Evolutionary conservation across 257 asterid species (phyloP).

Genomic region (Solanum chilense): DNA sequence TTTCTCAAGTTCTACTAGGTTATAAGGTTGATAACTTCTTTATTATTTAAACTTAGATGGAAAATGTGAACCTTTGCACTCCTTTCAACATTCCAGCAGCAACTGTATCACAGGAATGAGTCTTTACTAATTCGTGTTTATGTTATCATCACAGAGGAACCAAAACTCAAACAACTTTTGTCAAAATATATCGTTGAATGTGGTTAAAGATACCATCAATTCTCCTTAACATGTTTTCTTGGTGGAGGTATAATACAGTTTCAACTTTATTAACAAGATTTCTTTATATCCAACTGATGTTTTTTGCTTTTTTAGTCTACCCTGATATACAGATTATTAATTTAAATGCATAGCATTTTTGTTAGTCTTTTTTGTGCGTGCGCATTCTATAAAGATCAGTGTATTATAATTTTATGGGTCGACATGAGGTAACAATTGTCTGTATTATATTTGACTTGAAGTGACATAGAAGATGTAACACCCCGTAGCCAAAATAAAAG

Average conservation of each 20-base stretch:
- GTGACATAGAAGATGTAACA: background rate
- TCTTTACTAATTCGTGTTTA: background rate
- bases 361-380: too few relatives aligned
- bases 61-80: background rate
- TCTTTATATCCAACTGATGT: background rate
- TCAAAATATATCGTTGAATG: background rate
- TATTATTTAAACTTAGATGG: background rate
- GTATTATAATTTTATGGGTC: background rate
- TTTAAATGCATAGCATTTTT: background rate
- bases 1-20: background rate
- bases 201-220: background rate
- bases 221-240: background rate
- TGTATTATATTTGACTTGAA: background rate
- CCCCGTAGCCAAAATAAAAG: too few relatives aligned
- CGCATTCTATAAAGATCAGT: background rate
- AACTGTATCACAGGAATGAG: background rate
- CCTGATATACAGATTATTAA: background rate
- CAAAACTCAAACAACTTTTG: background rate
- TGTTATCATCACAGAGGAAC: background rate
- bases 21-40: background rate
- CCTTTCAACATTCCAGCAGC: background rate
- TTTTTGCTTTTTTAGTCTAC: background rate
- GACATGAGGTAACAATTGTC: background rate
- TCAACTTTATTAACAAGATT: background rate
- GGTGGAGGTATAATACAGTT: background rate